Percentiles rank a stretch among this genome's conserved stretches.
Conservation (phyloP, 1,284 basidiomycete genomes). For the Cryptococcus sp. region DNA sequence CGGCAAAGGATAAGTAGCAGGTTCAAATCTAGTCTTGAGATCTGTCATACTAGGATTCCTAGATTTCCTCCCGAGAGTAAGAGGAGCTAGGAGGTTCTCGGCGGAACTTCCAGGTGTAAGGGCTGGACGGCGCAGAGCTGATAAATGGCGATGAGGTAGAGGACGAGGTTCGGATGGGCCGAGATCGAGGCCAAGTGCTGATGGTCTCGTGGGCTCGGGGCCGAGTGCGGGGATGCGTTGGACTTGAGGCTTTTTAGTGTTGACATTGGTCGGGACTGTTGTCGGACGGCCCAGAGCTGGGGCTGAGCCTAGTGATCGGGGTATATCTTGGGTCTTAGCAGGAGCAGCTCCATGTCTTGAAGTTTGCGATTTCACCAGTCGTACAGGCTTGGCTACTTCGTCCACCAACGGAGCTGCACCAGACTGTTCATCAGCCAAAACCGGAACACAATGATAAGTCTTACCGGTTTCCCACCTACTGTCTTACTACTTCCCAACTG, state of each 20-base stretch:
- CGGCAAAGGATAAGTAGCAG: slow-evolving; percentile 24
- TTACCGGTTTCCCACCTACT: not conserved
- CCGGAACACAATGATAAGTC: not conserved
- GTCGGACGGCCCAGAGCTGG: not conserved
- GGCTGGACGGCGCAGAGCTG: slow-evolving; percentile 24
- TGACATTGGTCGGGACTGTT: not conserved
- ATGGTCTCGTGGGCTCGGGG: not conserved
- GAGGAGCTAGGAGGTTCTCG: slow-evolving; percentile 6
- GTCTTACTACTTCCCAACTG: not conserved
- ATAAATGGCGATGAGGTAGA: slow-evolving; percentile 14
- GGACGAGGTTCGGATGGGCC: not conserved
- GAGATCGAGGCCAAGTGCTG: not conserved
- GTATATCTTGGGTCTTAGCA: not conserved
- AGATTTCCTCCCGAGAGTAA: slow-evolving; percentile 5
- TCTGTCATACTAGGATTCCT: slow-evolving; percentile 12
- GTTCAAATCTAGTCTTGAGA: slow-evolving; percentile 25
- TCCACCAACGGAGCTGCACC: not conserved
- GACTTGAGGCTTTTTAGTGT: too few species aligned
- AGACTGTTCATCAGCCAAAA: not conserved
- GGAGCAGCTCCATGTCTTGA: not conserved
- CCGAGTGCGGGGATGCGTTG: not conserved
- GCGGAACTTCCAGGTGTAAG: slow-evolving; percentile 12
- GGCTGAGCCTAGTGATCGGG: not conserved
- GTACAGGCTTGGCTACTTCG: not conserved
- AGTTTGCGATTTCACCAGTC: not conserved